A percentile compares a stretch with the other conserved stretches of the same genome.
phyloP scores from a whole-genome alignment of 192 early-diverging fungal genomes.

The Coemansia sp. region DNA sequence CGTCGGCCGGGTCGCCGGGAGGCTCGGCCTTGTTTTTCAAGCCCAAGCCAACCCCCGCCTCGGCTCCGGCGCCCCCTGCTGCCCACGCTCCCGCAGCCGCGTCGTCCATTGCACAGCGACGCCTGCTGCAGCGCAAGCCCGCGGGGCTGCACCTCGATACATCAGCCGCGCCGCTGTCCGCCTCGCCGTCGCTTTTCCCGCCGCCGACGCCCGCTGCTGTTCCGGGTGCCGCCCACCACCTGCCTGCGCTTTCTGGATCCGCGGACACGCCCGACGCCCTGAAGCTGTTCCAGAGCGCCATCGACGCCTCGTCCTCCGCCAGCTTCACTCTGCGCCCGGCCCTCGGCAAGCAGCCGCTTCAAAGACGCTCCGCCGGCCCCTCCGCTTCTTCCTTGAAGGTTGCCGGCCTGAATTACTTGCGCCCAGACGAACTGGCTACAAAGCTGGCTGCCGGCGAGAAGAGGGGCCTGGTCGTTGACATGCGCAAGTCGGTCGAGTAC shows the following conservation, averaged over 20 bases:
- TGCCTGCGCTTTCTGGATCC: no score
- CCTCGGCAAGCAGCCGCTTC: neutral
- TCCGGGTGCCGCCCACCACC: no score
- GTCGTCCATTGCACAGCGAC: slow-evolving; percentile 35
- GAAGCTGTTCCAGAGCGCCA: no score
- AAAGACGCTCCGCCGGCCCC: slow-evolving; percentile 3
- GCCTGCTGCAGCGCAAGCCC: slow-evolving; percentile 29
- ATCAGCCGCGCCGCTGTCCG: neutral
- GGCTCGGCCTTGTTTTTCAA: neutral
- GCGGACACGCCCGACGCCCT: no score
- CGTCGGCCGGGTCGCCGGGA: no score
- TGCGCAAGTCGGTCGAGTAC: slow-evolving; percentile 62
- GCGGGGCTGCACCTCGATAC: slow-evolving; percentile 35
- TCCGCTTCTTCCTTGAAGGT: no score
- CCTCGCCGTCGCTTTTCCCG: neutral
- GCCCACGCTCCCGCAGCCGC: no score
- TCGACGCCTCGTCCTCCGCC: no score
- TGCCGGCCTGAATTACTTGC: slow-evolving; percentile 5
- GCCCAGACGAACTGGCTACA: slow-evolving; percentile 1
- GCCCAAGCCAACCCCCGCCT: neutral
- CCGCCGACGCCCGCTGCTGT: slow-evolving; percentile 4
- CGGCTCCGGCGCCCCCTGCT: neutral
- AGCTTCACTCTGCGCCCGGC: no score
- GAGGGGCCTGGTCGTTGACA: slow-evolving; percentile 61
- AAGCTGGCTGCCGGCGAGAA: slow-evolving; percentile 1